A percentile compares a stretch with the other conserved stretches of the same genome.
phyloP scores from a whole-genome alignment of 2,329 filamentous ascomycete genomes.

The Epichloe glyceriae region DNA sequence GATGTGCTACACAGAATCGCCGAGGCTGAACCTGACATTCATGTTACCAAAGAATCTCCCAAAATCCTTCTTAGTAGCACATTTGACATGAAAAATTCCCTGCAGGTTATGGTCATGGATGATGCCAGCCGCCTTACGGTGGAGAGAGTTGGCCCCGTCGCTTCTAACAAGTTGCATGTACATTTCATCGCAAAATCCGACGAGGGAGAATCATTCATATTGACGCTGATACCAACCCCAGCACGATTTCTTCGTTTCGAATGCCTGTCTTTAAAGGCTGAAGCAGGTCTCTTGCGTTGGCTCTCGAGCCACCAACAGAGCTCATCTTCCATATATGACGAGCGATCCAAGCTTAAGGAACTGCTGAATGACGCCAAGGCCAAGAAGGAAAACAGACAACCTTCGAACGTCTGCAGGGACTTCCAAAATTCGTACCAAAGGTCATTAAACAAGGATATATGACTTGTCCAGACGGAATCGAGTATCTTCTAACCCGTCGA shows the following conservation, averaged over 20 bases:
- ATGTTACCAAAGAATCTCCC: neutral
- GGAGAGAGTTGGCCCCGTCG: neutral
- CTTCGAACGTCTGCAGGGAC: too few species aligned
- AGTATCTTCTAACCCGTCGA: slow-evolving; percentile 31
- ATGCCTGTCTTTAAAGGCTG: slow-evolving; percentile 28
- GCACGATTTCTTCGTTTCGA: slow-evolving; percentile 35
- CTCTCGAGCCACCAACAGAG: slow-evolving; percentile 13
- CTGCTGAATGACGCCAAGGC: neutral
- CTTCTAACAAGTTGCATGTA: slow-evolving; percentile 25
- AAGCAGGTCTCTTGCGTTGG: slow-evolving; percentile 33
- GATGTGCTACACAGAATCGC: neutral
- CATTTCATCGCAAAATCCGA: slow-evolving; percentile 30
- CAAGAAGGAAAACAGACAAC: neutral
- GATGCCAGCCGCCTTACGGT: neutral
- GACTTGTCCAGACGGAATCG: slow-evolving; percentile 16
- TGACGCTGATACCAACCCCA: slow-evolving; percentile 23
- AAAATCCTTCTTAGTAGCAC: neutral
- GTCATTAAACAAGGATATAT: slow-evolving; percentile 26
- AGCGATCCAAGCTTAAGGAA: neutral
- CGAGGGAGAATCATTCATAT: slow-evolving; percentile 26
- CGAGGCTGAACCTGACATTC: neutral
- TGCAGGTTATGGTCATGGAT: neutral
- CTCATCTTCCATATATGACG: slow-evolving; percentile 4
- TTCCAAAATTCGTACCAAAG: slow-evolving; percentile 22
- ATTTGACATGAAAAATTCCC: neutral